Base-by-base conservation (phyloP, 163 green algal species). In the Coccomyxa subellipsoidea region DNA sequence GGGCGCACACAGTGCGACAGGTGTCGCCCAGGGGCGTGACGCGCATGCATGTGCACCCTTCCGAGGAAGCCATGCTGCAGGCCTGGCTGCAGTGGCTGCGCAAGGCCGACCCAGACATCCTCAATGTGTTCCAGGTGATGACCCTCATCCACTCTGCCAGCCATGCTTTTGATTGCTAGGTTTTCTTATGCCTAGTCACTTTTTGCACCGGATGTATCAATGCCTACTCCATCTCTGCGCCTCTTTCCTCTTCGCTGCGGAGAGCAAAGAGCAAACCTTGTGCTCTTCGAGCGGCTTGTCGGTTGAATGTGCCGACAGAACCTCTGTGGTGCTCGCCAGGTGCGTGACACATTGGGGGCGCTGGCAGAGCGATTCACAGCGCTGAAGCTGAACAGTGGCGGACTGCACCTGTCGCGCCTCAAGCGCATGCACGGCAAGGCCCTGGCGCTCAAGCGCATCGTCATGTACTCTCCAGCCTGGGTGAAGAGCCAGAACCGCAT, bases 401-500 rank as follows among this genome's bases (percentile, higher is more conserved):
- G 69, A 5, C 83, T 89, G 78, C 85, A 86, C 76, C 59, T 92
- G 66, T 85, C 82, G 34, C 79, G 88, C 18, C 71, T 90, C 37
- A 27, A 36, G 38, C 73, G 69, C 3, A 25, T 21, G 25, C 1
- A 39, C n/a, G 37, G 40, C 2, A 54, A 34, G 38, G 77, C 84
- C 34, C 27, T 90, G 38, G 69, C 77, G 21, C 27, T 92, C 9
- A 85, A 84, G 35, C 86, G 59, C 32, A 89, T 96, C 40, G 88
- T 93, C 77, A 86, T 87, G 82, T 96, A 96, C 83, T 85, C 54
- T 5, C 82, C 87, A 21, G 81, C 90, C 21, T 96, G 93, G 93
- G 93, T 96, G 35, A 91, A 92, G 77, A 89, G 78, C 29, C 93
- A 98, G 90, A 84, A 81, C 38, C 84, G 94, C 25, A 96, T 97